Evolutionary conservation across 2,329 filamentous ascomycete species (phyloP).

Genomic region (Fusarium domesticum): DNA sequence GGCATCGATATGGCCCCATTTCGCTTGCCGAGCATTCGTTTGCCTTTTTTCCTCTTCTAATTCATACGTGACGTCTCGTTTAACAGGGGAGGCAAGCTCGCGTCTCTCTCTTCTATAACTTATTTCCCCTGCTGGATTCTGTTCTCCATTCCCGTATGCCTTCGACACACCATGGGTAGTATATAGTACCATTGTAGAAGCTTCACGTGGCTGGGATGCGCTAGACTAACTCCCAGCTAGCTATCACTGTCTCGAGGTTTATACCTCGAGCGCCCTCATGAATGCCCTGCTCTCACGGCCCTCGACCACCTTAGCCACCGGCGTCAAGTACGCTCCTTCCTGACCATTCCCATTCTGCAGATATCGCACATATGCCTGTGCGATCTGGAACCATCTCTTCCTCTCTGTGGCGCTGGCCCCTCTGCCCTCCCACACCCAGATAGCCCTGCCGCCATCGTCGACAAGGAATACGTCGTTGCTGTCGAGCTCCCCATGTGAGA

Average conservation of each 20-base stretch:
- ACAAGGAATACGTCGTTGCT: constrained; percentile 61
- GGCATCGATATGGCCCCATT: constrained; percentile 12
- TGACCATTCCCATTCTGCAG: constrained; percentile 35
- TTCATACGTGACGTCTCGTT: too few relatives aligned
- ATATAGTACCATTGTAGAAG: too few relatives aligned
- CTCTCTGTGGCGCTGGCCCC: constrained; percentile 57
- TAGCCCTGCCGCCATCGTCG: constrained; percentile 51
- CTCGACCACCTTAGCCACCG: constrained; percentile 56
- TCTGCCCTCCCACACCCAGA: constrained; percentile 67
- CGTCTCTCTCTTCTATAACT: too few relatives aligned
- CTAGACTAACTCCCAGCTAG: too few relatives aligned
- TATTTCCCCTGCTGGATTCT: too few relatives aligned
- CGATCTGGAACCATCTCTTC: constrained; percentile 57
- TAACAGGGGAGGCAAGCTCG: too few relatives aligned
- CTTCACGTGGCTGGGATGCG: too few relatives aligned
- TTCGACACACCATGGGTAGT: too few relatives aligned
- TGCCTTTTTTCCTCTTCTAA: too few relatives aligned
- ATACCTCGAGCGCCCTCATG: constrained; percentile 41
- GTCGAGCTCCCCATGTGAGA: constrained; percentile 50
- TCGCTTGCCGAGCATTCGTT: constrained; percentile 17
- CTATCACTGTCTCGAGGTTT: too few relatives aligned
- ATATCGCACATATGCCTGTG: constrained; percentile 52
- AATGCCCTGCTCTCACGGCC: constrained; percentile 56
- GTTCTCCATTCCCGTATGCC: too few relatives aligned
- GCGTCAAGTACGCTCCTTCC: constrained; percentile 42